phyloP scores from a whole-genome alignment of 805 yeast genomes.

The Cyberlindnera lachancei region DNA sequence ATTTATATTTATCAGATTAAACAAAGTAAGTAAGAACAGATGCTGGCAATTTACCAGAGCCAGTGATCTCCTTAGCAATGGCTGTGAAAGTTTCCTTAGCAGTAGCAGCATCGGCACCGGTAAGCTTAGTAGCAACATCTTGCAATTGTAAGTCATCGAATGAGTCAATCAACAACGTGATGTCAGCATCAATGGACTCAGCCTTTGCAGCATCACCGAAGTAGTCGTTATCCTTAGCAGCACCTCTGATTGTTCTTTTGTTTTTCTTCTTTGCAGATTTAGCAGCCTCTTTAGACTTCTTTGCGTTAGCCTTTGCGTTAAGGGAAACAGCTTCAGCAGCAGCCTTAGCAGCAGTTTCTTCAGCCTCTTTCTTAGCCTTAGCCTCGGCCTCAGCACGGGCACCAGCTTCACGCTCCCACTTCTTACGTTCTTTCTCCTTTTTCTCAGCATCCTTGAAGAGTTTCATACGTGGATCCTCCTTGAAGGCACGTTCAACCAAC shows the following conservation, averaged over 20 bases:
- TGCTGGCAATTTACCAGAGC: conserved; percentile 48
- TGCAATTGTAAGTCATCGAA: conserved; percentile 75
- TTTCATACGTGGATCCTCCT: conserved; percentile 93
- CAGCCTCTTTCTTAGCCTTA: conserved; percentile 79
- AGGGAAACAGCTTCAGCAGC: conserved; percentile 68
- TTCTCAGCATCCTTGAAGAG: conserved; percentile 88
- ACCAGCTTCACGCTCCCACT: conserved; percentile 98
- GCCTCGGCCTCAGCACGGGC: conserved; percentile 96
- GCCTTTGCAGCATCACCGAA: conserved; percentile 73
- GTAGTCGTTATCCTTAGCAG: conserved; percentile 78
- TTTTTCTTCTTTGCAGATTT: conserved; percentile 89
- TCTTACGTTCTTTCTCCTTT: conserved; percentile 87
- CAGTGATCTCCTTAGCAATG: conserved; percentile 44
- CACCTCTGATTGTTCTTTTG: conserved; percentile 76
- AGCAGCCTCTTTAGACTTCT: conserved; percentile 95
- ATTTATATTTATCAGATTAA: too few species aligned
- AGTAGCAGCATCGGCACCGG: conserved; percentile 38
- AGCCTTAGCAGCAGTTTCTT: conserved; percentile 72
- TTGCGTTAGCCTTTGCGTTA: conserved; percentile 65
- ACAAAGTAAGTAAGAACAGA: conserved; percentile 47
- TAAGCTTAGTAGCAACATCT: conserved; percentile 61
- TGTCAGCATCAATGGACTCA: conserved; percentile 65
- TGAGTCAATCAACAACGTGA: conserved; percentile 69
- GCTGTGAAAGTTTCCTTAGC: conserved; percentile 55
- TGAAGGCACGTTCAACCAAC: conserved; percentile 78